Conservation (phyloP, 345 rosid genomes). For the Salix dunnii region DNA sequence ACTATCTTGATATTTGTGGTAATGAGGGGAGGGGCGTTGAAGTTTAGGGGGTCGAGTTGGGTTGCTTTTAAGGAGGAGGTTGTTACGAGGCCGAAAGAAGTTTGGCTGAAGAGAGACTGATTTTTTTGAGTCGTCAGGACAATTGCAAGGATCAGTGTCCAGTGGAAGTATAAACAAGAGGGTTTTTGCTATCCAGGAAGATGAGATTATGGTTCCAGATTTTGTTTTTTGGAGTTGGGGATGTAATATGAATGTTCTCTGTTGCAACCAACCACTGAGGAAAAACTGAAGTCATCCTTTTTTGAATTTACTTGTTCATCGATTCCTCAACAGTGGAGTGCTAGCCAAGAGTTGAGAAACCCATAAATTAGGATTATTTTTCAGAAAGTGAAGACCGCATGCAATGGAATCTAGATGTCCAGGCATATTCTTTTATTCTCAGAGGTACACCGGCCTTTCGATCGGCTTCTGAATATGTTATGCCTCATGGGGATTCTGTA, state of each 20-base stretch:
- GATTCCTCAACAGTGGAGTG: slow-evolving; percentile 68
- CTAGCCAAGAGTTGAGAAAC: slow-evolving; percentile 65
- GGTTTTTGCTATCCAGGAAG: slow-evolving; percentile 55
- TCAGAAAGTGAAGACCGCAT: slow-evolving; percentile 65
- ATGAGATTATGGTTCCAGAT: slow-evolving; percentile 23
- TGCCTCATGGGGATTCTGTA: not conserved
- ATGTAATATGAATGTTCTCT: slow-evolving; percentile 25
- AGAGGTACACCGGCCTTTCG: slow-evolving; percentile 47
- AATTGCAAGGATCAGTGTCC: slow-evolving; percentile 52
- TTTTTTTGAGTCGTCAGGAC: slow-evolving; percentile 31
- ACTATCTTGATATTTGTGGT: slow-evolving; percentile 37
- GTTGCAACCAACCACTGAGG: slow-evolving; percentile 1
- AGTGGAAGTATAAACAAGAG: slow-evolving; percentile 62
- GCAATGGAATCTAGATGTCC: slow-evolving; percentile 60
- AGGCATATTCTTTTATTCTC: slow-evolving; percentile 78
- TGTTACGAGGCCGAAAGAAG: slow-evolving; percentile 14
- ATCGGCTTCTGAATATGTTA: not conserved
- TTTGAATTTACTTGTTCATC: slow-evolving; percentile 11
- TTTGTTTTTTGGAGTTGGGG: slow-evolving; percentile 17
- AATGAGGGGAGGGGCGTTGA: slow-evolving; percentile 40
- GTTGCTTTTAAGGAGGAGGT: slow-evolving; percentile 51
- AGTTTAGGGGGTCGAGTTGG: slow-evolving; percentile 46
- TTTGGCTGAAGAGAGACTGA: slow-evolving; percentile 16
- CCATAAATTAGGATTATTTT: slow-evolving; percentile 73
- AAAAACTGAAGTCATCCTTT: slow-evolving; percentile 7